Conservation (phyloP, 345 rosid species). For the Syzygium grande region DNA sequence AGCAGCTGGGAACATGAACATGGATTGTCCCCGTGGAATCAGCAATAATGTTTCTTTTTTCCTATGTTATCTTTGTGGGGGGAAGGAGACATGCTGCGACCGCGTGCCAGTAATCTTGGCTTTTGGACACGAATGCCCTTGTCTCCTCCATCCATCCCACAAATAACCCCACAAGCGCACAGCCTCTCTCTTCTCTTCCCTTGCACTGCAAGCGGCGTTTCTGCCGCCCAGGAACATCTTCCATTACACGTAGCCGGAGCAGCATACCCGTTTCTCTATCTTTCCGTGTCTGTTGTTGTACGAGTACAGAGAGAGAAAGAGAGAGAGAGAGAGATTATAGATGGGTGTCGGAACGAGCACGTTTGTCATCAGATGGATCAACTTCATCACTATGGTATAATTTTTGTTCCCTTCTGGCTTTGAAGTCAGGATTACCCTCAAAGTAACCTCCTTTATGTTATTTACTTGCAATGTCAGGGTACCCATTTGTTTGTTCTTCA, state of each 20-base stretch:
- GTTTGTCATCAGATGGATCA: slow-evolving; percentile 87
- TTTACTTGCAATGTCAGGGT: neutral
- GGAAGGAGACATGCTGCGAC: neutral
- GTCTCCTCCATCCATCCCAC: neutral
- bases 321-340: neutral
- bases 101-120: neutral
- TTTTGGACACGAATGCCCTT: neutral
- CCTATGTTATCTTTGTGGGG: no score
- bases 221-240: neutral
- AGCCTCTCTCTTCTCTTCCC: neutral
- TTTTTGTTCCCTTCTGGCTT: neutral
- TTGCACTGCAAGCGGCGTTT: slow-evolving; percentile 15
- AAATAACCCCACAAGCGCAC: neutral
- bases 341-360: slow-evolving; percentile 88
- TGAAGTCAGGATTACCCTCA: neutral
- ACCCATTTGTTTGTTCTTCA: neutral
- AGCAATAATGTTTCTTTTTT: neutral
- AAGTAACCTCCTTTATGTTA: neutral
- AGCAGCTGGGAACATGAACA: neutral
- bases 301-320: neutral
- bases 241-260: neutral
- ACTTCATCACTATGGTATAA: slow-evolving; percentile 83
- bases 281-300: neutral
- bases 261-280: neutral
- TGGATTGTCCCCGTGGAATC: neutral